Evolutionary conservation across 2,329 filamentous ascomycete genomes (phyloP).

Genomic region (Orbilia blumenaviensis): DNA sequence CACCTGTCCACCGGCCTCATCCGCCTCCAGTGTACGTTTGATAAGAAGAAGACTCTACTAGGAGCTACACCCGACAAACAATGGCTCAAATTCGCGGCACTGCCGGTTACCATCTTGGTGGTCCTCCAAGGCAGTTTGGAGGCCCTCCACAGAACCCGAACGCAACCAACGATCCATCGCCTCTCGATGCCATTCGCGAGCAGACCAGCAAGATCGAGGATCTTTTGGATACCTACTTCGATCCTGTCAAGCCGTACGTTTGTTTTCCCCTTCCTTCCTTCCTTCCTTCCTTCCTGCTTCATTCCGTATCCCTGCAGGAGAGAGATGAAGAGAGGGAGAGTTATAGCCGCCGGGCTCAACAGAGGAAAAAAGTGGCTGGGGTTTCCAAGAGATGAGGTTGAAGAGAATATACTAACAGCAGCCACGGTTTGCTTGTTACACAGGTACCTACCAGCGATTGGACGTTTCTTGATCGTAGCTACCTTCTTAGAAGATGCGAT

Average conservation of each 20-base stretch:
- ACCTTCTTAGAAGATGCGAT: constrained; percentile 97
- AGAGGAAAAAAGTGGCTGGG: too few relatives aligned
- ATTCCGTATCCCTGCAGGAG: too few relatives aligned
- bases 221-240: constrained; percentile 82
- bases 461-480: constrained; percentile 95
- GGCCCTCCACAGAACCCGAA: constrained; percentile 59
- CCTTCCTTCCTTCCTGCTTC: too few relatives aligned
- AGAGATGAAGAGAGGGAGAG: not conserved
- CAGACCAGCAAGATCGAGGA: constrained; percentile 99
- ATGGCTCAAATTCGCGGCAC: constrained; percentile 72
- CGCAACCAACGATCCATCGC: constrained; percentile 61
- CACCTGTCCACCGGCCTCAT: too few relatives aligned
- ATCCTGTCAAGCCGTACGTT: constrained; percentile 92
- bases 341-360: too few relatives aligned
- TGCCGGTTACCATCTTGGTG: constrained; percentile 61
- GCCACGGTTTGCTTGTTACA: constrained; percentile 57
- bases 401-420: too few relatives aligned
- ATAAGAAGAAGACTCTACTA: not conserved
- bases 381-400: too few relatives aligned
- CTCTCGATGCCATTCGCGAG: constrained; percentile 86
- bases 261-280: constrained; percentile 32
- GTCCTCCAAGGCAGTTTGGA: constrained; percentile 60
- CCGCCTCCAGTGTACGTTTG: too few relatives aligned
- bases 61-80: constrained; percentile 18
- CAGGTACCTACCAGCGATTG: constrained; percentile 92